Evolutionary conservation across 257 asterid species (phyloP).

Genomic region (Nicotiana noctiflora): DNA sequence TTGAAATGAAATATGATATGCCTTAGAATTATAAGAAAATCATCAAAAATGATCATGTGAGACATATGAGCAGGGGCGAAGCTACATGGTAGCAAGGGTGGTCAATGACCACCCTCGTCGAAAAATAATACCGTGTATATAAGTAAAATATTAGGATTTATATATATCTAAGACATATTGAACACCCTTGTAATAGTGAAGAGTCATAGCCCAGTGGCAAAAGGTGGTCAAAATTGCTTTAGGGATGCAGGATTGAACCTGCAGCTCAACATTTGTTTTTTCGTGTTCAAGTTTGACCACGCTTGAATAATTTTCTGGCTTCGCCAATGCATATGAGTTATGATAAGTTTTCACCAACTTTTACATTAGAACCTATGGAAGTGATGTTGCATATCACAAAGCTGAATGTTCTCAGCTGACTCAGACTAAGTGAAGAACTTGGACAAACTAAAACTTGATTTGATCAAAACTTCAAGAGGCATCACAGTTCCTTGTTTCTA

Average conservation of each 20-base stretch:
- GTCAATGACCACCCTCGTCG: no score
- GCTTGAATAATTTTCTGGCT: no score
- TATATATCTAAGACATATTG: no score
- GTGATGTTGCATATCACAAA: neutral
- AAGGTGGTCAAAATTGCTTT: no score
- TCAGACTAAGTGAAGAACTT: neutral
- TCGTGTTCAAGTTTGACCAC: no score
- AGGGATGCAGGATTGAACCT: no score
- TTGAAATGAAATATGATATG: constrained; percentile 8
- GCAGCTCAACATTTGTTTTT: no score
- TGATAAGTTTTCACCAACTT: neutral
- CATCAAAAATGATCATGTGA: neutral
- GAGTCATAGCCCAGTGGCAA: no score
- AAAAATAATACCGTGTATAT: no score
- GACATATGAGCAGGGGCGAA: neutral
- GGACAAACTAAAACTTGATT: neutral
- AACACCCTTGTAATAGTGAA: no score
- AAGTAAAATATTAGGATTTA: no score
- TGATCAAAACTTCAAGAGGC: neutral
- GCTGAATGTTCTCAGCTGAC: neutral
- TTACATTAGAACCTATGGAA: neutral
- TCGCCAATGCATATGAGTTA: neutral
- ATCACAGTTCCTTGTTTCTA: neutral
- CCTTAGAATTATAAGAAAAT: neutral
- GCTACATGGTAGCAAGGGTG: no score